Base-by-base conservation (phyloP, 768 basidiomycete genomes). In the Daedaleopsis sinensis region DNA sequence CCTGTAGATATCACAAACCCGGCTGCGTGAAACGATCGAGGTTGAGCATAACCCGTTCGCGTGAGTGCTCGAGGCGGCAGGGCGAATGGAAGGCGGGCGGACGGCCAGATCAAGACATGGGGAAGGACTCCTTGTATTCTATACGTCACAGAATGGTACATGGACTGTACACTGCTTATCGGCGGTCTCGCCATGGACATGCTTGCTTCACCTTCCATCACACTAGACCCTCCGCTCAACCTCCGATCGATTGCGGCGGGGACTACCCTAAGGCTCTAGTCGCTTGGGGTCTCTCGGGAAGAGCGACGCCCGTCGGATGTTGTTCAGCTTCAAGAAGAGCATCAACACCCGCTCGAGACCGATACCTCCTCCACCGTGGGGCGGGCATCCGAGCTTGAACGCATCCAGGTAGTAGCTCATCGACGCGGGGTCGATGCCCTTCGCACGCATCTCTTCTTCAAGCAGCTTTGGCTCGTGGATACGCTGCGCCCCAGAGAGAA, bases 261-360 rank as follows among this genome's bases (percentile, higher is more conserved):
- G 32, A 19, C 11, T 13, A 11, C 13, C 18, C 78, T 76, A 98
- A 46, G 96, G 96, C 67, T 93, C 91, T 66, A 98, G 79, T 59
- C 96, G 83, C 79, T 94, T 96, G 58, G 97, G 97, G 78, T 98
- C 97, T 70, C 97, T 85, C 15, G 97, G 97, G 88, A 98, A 98
- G 71, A 98, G 72, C 24, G 91, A 91, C 24, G 94, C 95, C 52
- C 94, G 81, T 53, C 96, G 83, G 70, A 98, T 95, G 80, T 98
- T 97, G 79, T 91, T 92, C 64, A 99, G 82, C 79, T 96, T 96
- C 74, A 99, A 79, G 86, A 95, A 99, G 66, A 99, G 79, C 96
- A 98, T 98, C 71, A 98, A 76, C 54, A 99, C 95, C 57, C 94
- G 91, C 77, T 97, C 95, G 62, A 96, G 81, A 55, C 93, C 96